These are phyloP conservation scores for Pseudocercospora fuligena DNA, from an alignment of 2,329 filamentous ascomycete species.

Conservation along the genomic window DNA sequence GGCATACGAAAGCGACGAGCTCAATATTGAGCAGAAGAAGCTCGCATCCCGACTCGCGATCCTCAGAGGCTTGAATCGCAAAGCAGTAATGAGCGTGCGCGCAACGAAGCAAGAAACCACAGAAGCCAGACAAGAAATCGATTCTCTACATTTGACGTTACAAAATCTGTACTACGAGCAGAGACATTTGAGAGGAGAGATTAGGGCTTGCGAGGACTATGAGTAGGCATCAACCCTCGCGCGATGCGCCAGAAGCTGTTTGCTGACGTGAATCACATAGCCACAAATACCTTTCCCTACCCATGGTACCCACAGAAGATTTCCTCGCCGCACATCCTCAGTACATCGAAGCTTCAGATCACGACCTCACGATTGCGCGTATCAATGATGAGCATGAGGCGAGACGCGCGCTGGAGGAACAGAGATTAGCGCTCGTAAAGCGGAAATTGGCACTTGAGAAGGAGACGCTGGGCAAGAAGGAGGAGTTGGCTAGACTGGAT, in stretches of 20 bases:
- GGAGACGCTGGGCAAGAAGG: slow-evolving; percentile 89
- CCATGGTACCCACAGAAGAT: slow-evolving; percentile 80
- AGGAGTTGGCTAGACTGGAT: slow-evolving; percentile 88
- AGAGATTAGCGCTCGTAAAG: slow-evolving; percentile 67
- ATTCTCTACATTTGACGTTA: slow-evolving; percentile 85
- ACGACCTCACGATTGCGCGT: slow-evolving; percentile 83
- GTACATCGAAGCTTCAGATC: slow-evolving; percentile 71
- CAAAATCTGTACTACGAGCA: slow-evolving; percentile 98
- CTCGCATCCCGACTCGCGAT: slow-evolving; percentile 79
- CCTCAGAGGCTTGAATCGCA: slow-evolving; percentile 80
- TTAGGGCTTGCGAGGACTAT: slow-evolving; percentile 85
- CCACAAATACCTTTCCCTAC: slow-evolving; percentile 69
- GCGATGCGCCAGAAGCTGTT: background rate
- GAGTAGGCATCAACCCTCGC: slow-evolving; percentile 60
- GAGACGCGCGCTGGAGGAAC: slow-evolving; percentile 82
- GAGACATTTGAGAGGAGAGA: slow-evolving; percentile 86
- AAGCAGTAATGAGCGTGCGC: slow-evolving; percentile 78
- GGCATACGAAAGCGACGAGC: slow-evolving; percentile 45
- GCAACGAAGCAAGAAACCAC: slow-evolving; percentile 85
- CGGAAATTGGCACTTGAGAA: slow-evolving; percentile 71
- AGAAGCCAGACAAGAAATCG: slow-evolving; percentile 87
- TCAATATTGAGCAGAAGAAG: slow-evolving; percentile 62
- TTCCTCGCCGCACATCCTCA: slow-evolving; percentile 80
- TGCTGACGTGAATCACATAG: background rate
- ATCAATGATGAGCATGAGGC: slow-evolving; percentile 90